Base-by-base conservation (phyloP, 805 yeast genomes). In the Suhomyces tanzawaensis region DNA sequence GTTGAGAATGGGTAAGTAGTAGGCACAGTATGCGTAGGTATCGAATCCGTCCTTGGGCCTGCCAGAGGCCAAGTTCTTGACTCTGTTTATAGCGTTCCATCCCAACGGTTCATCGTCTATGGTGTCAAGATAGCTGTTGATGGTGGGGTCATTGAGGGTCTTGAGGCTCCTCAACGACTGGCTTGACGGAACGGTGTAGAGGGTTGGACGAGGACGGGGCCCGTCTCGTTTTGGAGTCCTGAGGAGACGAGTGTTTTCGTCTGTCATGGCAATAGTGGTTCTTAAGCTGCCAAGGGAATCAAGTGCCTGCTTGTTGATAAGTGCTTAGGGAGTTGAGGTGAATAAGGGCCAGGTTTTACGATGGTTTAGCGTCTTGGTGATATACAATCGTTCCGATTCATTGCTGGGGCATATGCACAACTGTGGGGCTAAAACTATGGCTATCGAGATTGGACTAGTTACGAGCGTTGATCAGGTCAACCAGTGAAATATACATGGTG, bases 1-100 rank as follows among this genome's bases (percentile, higher is more conserved):
- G 16, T 49, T 37, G 22, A 62, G 44, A 3, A 62, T 49, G 4
- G 68, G 68, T 19, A 58, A 40, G 42, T 62, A 62, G 46, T 62
- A 62, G 4, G 64, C 51, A 21, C 52, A 39, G 40, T 62, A 62
- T 6, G 65, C 61, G 31, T 41, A 50, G 16, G 46, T 33, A 33
- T 53, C 56, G 32, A 59, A 48, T 25, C 38, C 43, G 30, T 34
- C n/a, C 16, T 36, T 36, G 4, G 32, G 32, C 23, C 18, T 17
- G 5, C 32, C 32, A 13, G 23, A 19, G 18, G 32, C 32, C 7
- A 29, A 12, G 6, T 14, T 7, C 14, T 6, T 8, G 19, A 47
- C 24, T 15, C 39, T 38, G 13, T 47, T 42, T 16, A 12, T 5
- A 3, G 16, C 5, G 7, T 22, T 14, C 37, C 26, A 42, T 22